These are phyloP conservation scores for Naegleria gruberi DNA, from an alignment of 208 protist genomes.

Conservation along the genomic window DNA sequence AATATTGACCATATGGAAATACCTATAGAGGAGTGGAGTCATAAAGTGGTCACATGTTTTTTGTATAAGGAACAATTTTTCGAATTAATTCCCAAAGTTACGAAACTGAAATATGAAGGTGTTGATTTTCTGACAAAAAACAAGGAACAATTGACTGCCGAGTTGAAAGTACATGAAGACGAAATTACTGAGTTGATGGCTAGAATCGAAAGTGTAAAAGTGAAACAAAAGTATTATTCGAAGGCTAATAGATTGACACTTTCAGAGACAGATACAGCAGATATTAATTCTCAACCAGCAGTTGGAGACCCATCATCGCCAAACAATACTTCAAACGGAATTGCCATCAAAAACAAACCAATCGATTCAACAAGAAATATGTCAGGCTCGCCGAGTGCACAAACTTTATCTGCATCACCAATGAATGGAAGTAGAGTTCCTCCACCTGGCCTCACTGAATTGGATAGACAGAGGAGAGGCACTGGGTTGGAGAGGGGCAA, in stretches of 20 bases:
- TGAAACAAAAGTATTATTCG: neutral
- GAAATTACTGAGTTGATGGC: neutral
- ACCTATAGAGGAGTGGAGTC: neutral
- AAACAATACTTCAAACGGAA: neutral
- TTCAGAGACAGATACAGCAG: neutral
- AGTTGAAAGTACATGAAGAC: neutral
- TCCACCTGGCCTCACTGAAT: too few relatives aligned
- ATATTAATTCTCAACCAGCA: neutral
- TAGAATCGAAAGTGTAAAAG: neutral
- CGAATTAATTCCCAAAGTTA: neutral
- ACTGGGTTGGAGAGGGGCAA: too few relatives aligned
- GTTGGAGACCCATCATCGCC: neutral
- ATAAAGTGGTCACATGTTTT: neutral
- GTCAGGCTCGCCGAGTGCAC: too few relatives aligned
- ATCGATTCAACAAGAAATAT: too few relatives aligned
- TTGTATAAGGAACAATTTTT: neutral
- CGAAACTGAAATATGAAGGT: neutral
- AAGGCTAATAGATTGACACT: neutral
- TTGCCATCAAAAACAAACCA: too few relatives aligned
- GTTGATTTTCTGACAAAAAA: neutral
- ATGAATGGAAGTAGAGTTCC: too few relatives aligned
- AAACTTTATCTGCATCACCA: too few relatives aligned
- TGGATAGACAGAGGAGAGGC: too few relatives aligned
- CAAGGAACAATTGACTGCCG: neutral
- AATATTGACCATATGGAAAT: neutral